phyloP scores from a whole-genome alignment of 2,329 filamentous ascomycete species.

The Arthrobotrys iridis region DNA sequence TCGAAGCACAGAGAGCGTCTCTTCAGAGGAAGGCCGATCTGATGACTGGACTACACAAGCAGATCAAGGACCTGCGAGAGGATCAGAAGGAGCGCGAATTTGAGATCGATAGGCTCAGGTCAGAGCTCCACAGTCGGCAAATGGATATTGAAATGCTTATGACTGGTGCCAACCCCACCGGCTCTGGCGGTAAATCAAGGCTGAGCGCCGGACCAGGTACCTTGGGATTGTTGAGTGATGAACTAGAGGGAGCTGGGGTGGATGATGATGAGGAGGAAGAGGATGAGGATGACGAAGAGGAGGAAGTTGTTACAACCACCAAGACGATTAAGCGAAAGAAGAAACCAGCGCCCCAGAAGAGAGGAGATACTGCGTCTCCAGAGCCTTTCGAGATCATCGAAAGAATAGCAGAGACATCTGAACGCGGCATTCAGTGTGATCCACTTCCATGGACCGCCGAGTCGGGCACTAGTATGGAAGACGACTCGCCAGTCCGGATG shows the following conservation, averaged over 20 bases:
- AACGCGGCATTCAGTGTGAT: conserved; percentile 41
- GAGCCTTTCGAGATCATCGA: conserved; percentile 49
- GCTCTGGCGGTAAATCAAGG: not conserved
- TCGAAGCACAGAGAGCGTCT: conserved; percentile 29
- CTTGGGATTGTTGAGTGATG: conserved; percentile 33
- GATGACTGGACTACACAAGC: conserved; percentile 46
- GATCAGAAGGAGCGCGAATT: conserved; percentile 42
- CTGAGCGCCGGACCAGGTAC: conserved; percentile 33
- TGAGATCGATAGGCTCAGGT: conserved; percentile 46
- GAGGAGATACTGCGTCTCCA: not conserved
- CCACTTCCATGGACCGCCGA: conserved; percentile 15
- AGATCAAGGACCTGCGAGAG: conserved; percentile 49
- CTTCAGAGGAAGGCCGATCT: conserved; percentile 46
- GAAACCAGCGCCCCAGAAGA: conserved; percentile 30
- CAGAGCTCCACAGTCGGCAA: conserved; percentile 38
- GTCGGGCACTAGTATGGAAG: conserved; percentile 36
- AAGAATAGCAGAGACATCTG: conserved; percentile 32
- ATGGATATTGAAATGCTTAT: conserved; percentile 48
- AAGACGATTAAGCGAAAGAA: conserved; percentile 52
- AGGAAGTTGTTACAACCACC: conserved; percentile 44
- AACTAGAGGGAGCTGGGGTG: conserved; percentile 17
- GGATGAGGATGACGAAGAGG: conserved; percentile 43
- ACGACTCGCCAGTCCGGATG: conserved; percentile 38
- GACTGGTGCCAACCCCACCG: conserved; percentile 15
- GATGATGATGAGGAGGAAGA: conserved; percentile 39